Evolutionary conservation across 352 stramenopile species (phyloP), one percentile per base, ranked within the genome.

Genomic region (Pythium folliculosum): DNA sequence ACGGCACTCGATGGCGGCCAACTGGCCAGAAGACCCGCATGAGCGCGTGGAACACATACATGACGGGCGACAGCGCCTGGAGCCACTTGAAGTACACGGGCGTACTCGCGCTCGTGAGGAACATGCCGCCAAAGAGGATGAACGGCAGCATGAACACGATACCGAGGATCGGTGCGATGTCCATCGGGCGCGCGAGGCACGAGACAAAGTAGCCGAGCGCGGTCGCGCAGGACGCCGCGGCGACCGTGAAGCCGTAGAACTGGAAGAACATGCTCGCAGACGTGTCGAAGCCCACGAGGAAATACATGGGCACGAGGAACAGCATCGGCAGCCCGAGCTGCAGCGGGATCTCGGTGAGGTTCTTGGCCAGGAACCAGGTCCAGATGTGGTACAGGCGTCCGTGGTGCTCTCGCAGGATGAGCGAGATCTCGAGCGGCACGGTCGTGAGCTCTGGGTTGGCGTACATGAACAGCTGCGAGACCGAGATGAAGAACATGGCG

Each of bases 401-500:
- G n/a, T 78, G 63, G 60, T 77, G 71, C 35, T 81, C 75, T 14
- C 75, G 65, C 23, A 73, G 48, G 25, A 81, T 70, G 23, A 81
- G 55, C 17, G 75, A 64, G 38, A 81, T 63, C 49, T 79, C 75
- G 1, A 77, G 30, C 17, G 71, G 75, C 14, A 81, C 65, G 17
- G 67, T 63, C 1, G 66, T 65, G 48, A 81, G 65, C 25, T 75
- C 68, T 4, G 74, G 70, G 54, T 77, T 78, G 30, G 68, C 72
- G 30, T 55, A 69, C 35, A 62, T 75, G 43, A 91, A 79, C 47
- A 84, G 77, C 40, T 85, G 77, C 17, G 81, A 71, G 44, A 90
- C 68, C 5, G 71, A 72, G 27, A 86, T 75, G 49, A 89, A 60
- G n/a, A 89, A 65, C 6, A 83, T 73, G 48, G 70, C 70, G 5